A percentile compares a stretch with the other conserved stretches of the same genome.
Evolutionary conservation across 2,329 filamentous ascomycete genomes (phyloP).

Genomic region (Nemania sp.): DNA sequence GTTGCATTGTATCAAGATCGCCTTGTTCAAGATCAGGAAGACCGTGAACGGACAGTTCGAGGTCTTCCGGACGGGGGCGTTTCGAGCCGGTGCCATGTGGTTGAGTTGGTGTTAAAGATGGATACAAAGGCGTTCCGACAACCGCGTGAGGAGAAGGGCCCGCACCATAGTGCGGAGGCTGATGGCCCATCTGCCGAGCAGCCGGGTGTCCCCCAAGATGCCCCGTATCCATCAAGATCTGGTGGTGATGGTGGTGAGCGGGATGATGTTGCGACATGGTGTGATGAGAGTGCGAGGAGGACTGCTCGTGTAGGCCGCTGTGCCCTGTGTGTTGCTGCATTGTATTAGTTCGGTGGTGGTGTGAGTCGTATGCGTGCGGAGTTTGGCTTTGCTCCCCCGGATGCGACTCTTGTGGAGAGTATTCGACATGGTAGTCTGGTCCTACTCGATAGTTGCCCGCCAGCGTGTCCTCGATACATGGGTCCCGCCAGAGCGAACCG

Average conservation of each 20-base stretch:
- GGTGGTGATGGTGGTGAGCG: slow-evolving; percentile 55
- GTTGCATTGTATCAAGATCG: slow-evolving; percentile 59
- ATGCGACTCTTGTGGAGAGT: slow-evolving; percentile 69
- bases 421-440: slow-evolving; percentile 73
- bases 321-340: slow-evolving; percentile 54
- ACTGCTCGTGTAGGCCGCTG: slow-evolving; percentile 51
- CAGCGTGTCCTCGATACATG: slow-evolving; percentile 73
- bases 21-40: slow-evolving; percentile 57
- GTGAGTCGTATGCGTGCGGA: slow-evolving; percentile 63
- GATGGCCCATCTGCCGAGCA: slow-evolving; percentile 52
- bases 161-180: slow-evolving; percentile 58
- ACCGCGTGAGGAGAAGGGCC: slow-evolving; percentile 51
- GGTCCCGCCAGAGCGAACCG: slow-evolving; percentile 76
- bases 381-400: slow-evolving; percentile 66
- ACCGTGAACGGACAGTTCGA: slow-evolving; percentile 57
- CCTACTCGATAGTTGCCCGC: slow-evolving; percentile 73
- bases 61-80: slow-evolving; percentile 59
- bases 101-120: slow-evolving; percentile 49
- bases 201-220: slow-evolving; percentile 56
- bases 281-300: slow-evolving; percentile 44
- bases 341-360: slow-evolving; percentile 51
- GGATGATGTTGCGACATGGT: slow-evolving; percentile 51
- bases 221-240: slow-evolving; percentile 59
- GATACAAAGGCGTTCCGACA: slow-evolving; percentile 54
- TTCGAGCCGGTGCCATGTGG: slow-evolving; percentile 48